These are phyloP conservation scores for Craterostigma plantagineum DNA, from an alignment of 257 asterid species.

Conservation along the genomic window DNA sequence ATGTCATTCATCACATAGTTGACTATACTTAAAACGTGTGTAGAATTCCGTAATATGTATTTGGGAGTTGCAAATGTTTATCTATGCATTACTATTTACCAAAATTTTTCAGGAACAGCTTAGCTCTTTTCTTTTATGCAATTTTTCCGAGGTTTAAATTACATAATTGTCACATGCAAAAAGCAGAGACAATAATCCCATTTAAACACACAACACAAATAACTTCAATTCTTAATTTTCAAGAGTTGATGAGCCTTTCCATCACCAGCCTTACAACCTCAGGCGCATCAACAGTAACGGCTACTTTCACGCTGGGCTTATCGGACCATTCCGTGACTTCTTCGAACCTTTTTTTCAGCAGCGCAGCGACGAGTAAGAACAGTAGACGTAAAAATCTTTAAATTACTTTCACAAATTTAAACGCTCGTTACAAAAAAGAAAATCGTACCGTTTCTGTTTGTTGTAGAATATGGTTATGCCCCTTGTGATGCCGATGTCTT, in stretches of 20 bases:
- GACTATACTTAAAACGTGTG: no score
- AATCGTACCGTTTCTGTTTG: slow-evolving; percentile 62
- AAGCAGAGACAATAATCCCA: no score
- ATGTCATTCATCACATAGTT: no score
- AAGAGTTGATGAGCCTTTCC: slow-evolving; percentile 71
- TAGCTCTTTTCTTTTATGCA: no score
- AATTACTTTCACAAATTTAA: slow-evolving; percentile 1
- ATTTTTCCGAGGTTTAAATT: no score
- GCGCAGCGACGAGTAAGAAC: background rate
- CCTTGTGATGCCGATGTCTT: slow-evolving; percentile 67
- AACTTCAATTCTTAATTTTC: background rate
- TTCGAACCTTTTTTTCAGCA: slow-evolving; percentile 32
- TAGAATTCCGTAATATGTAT: no score
- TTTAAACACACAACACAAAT: no score
- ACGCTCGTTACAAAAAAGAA: background rate
- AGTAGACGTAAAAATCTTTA: no score
- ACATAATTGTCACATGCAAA: no score
- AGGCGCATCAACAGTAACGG: slow-evolving; percentile 88
- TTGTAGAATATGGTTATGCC: slow-evolving; percentile 79
- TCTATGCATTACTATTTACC: no score
- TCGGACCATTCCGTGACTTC: slow-evolving; percentile 75
- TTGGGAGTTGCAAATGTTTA: no score
- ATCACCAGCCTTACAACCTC: slow-evolving; percentile 50
- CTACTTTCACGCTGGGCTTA: slow-evolving; percentile 79
- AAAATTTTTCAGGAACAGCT: no score